A percentile compares a stretch with the other conserved stretches of the same genome.
phyloP scores from a whole-genome alignment of 345 rosid genomes.

The Cardiospermum halicacabum region DNA sequence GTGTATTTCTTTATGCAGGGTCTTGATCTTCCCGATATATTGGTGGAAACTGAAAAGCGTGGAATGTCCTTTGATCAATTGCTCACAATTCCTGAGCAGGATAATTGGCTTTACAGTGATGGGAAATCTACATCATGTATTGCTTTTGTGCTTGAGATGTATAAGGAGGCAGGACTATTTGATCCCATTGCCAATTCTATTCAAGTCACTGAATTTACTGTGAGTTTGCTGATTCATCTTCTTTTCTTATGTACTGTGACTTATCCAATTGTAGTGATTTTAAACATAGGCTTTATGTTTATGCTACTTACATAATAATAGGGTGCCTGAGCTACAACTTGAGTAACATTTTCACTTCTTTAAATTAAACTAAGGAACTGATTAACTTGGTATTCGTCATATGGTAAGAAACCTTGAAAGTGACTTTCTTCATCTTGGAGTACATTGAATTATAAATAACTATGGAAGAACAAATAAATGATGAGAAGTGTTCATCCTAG shows the following conservation, averaged over 20 bases:
- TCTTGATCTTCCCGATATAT: slow-evolving; percentile 72
- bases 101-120: slow-evolving; percentile 86
- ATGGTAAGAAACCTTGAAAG: not conserved
- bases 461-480: not conserved
- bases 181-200: slow-evolving; percentile 55
- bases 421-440: not conserved
- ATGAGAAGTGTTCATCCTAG: not conserved
- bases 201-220: slow-evolving; percentile 97
- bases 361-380: not conserved
- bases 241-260: not conserved
- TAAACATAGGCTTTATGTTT: not conserved
- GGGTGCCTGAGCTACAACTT: not conserved
- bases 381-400: not conserved
- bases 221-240: slow-evolving; percentile 25
- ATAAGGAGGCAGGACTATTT: slow-evolving; percentile 93
- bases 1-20: slow-evolving; percentile 57
- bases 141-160: slow-evolving; percentile 89
- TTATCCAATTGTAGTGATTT: not conserved
- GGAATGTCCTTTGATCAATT: slow-evolving; percentile 83
- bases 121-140: slow-evolving; percentile 94
- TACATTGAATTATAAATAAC: not conserved
- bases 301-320: not conserved
- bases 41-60: slow-evolving; percentile 81
- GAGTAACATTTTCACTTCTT: not conserved
- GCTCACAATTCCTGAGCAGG: slow-evolving; percentile 93